phyloP scores from a whole-genome alignment of 2,329 filamentous ascomycete species.

The Beauveria australis region DNA sequence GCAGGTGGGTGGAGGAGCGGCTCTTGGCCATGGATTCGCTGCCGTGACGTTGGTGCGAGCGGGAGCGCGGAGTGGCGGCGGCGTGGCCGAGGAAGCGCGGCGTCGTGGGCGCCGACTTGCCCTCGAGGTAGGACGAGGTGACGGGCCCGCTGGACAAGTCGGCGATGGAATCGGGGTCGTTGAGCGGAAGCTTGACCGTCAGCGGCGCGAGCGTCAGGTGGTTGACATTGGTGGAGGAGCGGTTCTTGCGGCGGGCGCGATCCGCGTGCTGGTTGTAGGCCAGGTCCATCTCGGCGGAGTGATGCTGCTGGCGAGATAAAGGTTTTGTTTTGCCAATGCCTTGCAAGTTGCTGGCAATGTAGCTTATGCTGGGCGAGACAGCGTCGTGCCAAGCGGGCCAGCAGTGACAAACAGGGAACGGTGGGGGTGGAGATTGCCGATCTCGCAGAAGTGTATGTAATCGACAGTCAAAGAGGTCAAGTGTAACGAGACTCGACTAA shows the following conservation, averaged over 20 bases:
- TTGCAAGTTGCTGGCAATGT: neutral
- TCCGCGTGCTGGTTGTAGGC: conserved; percentile 54
- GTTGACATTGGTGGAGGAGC: conserved; percentile 50
- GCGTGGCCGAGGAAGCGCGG: conserved; percentile 54
- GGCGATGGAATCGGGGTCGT: conserved; percentile 41
- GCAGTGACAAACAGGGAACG: neutral
- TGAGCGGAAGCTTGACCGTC: conserved; percentile 51
- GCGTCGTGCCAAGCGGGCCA: neutral
- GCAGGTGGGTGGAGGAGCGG: conserved; percentile 54
- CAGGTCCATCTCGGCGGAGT: conserved; percentile 43
- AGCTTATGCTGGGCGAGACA: neutral
- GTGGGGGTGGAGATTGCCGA: neutral
- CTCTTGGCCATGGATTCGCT: conserved; percentile 43
- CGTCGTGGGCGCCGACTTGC: conserved; percentile 55
- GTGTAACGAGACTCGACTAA: neutral
- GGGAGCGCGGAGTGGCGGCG: conserved; percentile 40
- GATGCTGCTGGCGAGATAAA: neutral
- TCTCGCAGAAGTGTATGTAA: too few relatives aligned
- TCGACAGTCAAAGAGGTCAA: neutral
- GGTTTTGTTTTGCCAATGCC: neutral
- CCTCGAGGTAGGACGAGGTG: conserved; percentile 47
- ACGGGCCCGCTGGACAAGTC: conserved; percentile 28
- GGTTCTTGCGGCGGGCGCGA: conserved; percentile 48
- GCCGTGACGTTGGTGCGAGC: conserved; percentile 35
- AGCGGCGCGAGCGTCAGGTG: conserved; percentile 57